Conservation (phyloP, 2,329 filamentous ascomycete genomes). For the Pestalotiopsis sp. region DNA sequence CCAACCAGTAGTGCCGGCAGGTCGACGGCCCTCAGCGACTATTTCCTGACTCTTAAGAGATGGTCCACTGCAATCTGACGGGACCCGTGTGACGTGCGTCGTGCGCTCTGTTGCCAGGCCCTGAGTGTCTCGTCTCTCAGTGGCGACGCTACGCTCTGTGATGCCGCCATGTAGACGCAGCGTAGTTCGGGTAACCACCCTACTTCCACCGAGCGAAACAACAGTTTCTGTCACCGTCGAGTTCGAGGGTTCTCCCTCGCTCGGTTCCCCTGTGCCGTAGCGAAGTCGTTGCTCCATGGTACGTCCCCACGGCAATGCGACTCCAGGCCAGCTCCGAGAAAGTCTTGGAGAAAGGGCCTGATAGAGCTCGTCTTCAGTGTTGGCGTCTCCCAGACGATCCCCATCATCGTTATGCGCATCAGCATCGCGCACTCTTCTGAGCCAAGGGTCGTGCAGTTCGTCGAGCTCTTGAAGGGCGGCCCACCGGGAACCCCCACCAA, state of each 20-base stretch:
- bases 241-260: background rate
- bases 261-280: background rate
- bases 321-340: background rate
- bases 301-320: background rate
- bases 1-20: slow-evolving; percentile 13
- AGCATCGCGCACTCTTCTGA: background rate
- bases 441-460: background rate
- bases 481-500: background rate
- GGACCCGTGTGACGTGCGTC: background rate
- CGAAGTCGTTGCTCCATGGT: background rate
- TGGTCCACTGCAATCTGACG: background rate
- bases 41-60: background rate
- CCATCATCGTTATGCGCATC: background rate
- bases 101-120: slow-evolving; percentile 8
- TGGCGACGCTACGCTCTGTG: slow-evolving; percentile 1
- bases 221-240: slow-evolving; percentile 14
- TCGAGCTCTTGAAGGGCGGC: background rate
- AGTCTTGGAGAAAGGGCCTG: slow-evolving; percentile 15
- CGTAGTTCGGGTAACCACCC: slow-evolving; percentile 17
- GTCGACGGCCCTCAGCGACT: slow-evolving; percentile 4
- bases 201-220: slow-evolving; percentile 26
- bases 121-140: slow-evolving; percentile 3
- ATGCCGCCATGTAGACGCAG: background rate
- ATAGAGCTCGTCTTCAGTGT: slow-evolving; percentile 20
- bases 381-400: background rate